Conservation (phyloP, 495 filamentous ascomycete genomes). For the Annulohypoxylon nitens region DNA sequence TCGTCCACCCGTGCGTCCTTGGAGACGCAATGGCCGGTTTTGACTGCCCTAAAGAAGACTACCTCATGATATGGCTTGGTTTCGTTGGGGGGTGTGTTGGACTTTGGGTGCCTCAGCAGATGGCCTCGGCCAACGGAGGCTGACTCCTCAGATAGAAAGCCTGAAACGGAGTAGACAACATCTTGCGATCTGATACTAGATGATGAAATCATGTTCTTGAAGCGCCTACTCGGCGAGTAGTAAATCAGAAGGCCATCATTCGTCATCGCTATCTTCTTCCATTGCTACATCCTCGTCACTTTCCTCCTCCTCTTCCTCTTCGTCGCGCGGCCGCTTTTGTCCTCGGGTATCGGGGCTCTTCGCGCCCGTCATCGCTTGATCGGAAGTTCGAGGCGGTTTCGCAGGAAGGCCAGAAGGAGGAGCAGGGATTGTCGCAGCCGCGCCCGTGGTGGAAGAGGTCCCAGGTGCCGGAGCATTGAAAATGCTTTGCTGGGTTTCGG, state of each 20-base stretch:
- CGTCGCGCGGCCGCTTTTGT: conserved; percentile 78
- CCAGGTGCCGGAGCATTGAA: conserved; percentile 76
- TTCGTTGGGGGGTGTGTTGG: conserved; percentile 79
- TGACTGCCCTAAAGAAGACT: conserved; percentile 69
- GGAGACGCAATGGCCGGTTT: conserved; percentile 77
- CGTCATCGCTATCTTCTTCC: conserved; percentile 69
- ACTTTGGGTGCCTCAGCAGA: conserved; percentile 74
- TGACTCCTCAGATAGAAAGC: conserved; percentile 10
- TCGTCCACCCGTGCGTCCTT: conserved; percentile 89
- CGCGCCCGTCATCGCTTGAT: conserved; percentile 60
- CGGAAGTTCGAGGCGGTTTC: conserved; percentile 56
- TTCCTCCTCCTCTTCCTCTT: conserved; percentile 72
- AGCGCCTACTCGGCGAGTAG: conserved; percentile 13
- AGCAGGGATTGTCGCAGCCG: conserved; percentile 55
- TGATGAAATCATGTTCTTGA: neutral
- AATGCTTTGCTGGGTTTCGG: conserved; percentile 84
- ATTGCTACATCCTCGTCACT: conserved; percentile 67
- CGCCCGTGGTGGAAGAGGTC: conserved; percentile 52
- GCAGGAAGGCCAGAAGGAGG: conserved; percentile 57
- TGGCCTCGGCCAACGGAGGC: conserved; percentile 54
- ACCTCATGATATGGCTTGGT: conserved; percentile 85
- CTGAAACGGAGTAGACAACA: neutral
- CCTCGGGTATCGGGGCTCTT: conserved; percentile 61
- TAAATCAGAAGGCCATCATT: conserved; percentile 52
- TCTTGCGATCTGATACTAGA: conserved; percentile 5